Conservation (phyloP, 1,139 yeast genomes). For the Diutina neorugosa region DNA sequence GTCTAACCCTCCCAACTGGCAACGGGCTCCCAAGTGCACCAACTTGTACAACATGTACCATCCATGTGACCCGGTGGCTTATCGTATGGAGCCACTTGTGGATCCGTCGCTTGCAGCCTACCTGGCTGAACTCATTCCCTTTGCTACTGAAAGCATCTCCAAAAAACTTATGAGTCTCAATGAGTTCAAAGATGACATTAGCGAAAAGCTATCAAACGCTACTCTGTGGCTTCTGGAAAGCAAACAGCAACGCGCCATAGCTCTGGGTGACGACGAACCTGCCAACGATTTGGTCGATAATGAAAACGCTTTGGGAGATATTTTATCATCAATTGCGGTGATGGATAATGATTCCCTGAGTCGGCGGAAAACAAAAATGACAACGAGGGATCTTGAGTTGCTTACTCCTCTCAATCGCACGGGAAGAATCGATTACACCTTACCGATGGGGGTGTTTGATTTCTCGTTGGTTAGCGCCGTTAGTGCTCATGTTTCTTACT, state of each 20-base stretch:
- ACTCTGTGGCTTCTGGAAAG: neutral
- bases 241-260: neutral
- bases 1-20: neutral
- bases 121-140: constrained; percentile 51
- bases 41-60: constrained; percentile 71
- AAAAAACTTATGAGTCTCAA: neutral
- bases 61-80: constrained; percentile 83
- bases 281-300: neutral
- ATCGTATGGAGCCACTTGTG: constrained; percentile 74
- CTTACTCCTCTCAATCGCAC: neutral
- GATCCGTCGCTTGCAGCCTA: constrained; percentile 39
- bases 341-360: neutral
- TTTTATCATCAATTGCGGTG: neutral
- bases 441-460: constrained; percentile 75
- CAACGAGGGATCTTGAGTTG: neutral
- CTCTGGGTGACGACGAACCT: neutral
- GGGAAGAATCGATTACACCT: constrained; percentile 58
- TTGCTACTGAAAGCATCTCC: constrained; percentile 17
- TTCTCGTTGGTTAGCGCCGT: constrained; percentile 68
- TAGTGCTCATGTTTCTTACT: constrained; percentile 79
- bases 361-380: neutral
- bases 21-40: constrained; percentile 37
- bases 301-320: constrained; percentile 1
- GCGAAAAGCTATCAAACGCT: neutral
- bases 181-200: neutral